A percentile compares a stretch with the other conserved stretches of the same genome.
These are phyloP conservation scores for Podospora australis DNA, from an alignment of 495 filamentous ascomycete genomes.

Conservation along the genomic window DNA sequence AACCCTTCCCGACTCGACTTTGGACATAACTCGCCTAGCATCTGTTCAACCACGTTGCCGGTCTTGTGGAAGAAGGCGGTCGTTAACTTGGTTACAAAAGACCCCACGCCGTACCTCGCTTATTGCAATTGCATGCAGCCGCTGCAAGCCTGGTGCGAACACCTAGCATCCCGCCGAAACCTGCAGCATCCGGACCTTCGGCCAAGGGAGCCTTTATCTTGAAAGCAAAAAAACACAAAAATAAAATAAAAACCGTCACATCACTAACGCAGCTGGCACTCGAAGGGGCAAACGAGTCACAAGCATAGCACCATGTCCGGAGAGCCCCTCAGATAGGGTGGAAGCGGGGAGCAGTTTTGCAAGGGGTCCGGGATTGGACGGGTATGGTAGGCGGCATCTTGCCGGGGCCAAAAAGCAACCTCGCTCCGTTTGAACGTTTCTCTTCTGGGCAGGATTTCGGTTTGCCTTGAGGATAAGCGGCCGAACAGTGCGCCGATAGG, in stretches of 20 bases:
- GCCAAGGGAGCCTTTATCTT: background rate
- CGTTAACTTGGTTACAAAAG: conserved; percentile 7
- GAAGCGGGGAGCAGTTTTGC: too few relatives aligned
- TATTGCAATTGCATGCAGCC: conserved; percentile 16
- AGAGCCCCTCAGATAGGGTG: too few relatives aligned
- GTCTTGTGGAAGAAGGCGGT: conserved; percentile 18
- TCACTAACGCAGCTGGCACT: background rate
- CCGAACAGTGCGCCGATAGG: background rate
- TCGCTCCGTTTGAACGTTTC: too few relatives aligned
- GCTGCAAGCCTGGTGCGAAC: conserved; percentile 11
- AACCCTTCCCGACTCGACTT: conserved; percentile 2
- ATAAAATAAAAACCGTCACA: conserved; percentile 1
- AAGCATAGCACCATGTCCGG: too few relatives aligned
- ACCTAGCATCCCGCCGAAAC: conserved; percentile 9
- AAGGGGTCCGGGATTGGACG: too few relatives aligned
- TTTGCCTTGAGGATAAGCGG: too few relatives aligned
- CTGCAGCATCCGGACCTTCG: background rate
- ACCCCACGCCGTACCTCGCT: conserved; percentile 15
- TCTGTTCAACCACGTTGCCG: conserved; percentile 18
- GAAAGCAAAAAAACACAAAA: background rate
- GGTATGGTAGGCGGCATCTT: too few relatives aligned
- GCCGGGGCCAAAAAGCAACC: too few relatives aligned
- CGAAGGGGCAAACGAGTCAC: too few relatives aligned
- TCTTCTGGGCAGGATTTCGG: too few relatives aligned
- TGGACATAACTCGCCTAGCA: conserved; percentile 13